phyloP scores from a whole-genome alignment of 176 grass and related monocot species.

The Eremochloa ophiuroides region DNA sequence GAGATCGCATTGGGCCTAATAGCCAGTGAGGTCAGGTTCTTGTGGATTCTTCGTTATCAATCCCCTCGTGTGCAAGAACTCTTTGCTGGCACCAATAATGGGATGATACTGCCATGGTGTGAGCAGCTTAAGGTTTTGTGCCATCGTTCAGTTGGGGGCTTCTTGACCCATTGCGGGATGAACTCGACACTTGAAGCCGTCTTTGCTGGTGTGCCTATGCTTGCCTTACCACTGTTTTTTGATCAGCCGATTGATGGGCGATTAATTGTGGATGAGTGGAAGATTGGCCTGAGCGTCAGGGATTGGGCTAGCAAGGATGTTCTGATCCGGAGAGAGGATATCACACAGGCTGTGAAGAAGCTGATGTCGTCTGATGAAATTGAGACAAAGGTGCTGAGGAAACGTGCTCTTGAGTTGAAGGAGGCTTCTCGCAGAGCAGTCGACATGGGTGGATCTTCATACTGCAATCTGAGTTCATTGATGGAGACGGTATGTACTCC shows the following conservation, averaged over 20 bases:
- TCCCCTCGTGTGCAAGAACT: conserved; percentile 1
- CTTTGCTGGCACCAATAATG: conserved; percentile 1
- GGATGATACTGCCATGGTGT: conserved; percentile 51
- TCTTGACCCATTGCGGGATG: conserved; percentile 64
- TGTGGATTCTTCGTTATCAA: conserved; percentile 51
- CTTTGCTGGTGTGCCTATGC: conserved; percentile 46
- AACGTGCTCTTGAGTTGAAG: conserved; percentile 28
- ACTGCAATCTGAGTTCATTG: conserved; percentile 34
- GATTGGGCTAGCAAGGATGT: conserved; percentile 15
- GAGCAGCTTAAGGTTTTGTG: conserved; percentile 45
- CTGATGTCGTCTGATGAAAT: conserved; percentile 36
- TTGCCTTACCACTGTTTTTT: conserved; percentile 46
- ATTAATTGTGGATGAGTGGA: conserved; percentile 58
- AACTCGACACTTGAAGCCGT: conserved; percentile 49
- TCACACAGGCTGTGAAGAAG: conserved; percentile 29
- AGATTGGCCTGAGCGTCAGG: conserved; percentile 30
- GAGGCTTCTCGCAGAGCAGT: conserved; percentile 23
- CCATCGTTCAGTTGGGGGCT: conserved; percentile 55
- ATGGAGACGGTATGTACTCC: conserved; percentile 22
- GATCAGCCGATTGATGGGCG: conserved; percentile 46
- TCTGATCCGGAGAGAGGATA: conserved; percentile 31
- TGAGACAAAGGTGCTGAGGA: conserved; percentile 30
- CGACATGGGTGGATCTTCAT: conserved; percentile 33
- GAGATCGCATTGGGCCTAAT: conserved; percentile 39
- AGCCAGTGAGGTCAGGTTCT: conserved; percentile 38